phyloP scores from a whole-genome alignment of 306 rosid genomes.

The Nissolia schottii region DNA sequence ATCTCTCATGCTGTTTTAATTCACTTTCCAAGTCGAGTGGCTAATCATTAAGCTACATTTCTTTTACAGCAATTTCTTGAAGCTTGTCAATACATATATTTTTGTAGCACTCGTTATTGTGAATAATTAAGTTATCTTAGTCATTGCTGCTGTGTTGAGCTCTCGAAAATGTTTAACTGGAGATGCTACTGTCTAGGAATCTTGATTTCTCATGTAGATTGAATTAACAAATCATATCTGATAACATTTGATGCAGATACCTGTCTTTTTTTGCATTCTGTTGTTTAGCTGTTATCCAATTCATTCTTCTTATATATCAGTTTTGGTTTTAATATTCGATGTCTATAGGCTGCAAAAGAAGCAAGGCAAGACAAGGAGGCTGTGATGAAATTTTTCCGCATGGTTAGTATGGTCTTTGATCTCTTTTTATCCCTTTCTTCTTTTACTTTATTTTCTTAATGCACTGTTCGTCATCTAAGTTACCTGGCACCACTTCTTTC shows the following conservation, averaged over 20 bases:
- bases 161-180: constrained; percentile 10
- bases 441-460: neutral
- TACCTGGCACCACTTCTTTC: constrained; percentile 27
- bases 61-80: neutral
- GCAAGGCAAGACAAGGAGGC: constrained; percentile 97
- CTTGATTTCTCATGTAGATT: neutral
- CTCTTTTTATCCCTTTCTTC: neutral
- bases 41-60: neutral
- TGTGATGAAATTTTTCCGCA: constrained; percentile 74
- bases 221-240: constrained; percentile 6
- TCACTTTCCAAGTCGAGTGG: constrained; percentile 5
- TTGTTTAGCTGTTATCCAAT: constrained; percentile 8
- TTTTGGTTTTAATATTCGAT: constrained; percentile 22
- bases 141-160: neutral
- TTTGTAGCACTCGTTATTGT: neutral
- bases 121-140: constrained; percentile 12
- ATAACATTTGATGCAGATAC: neutral
- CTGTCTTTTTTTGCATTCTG: constrained; percentile 2
- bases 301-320: neutral
- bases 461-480: constrained; percentile 24
- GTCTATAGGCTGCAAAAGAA: constrained; percentile 87
- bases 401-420: constrained; percentile 49
- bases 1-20: neutral
- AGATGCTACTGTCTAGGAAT: neutral
- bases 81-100: neutral